These are phyloP conservation scores for Angomonas ambiguus DNA, from an alignment of 208 protist species.

Conservation along the genomic window DNA sequence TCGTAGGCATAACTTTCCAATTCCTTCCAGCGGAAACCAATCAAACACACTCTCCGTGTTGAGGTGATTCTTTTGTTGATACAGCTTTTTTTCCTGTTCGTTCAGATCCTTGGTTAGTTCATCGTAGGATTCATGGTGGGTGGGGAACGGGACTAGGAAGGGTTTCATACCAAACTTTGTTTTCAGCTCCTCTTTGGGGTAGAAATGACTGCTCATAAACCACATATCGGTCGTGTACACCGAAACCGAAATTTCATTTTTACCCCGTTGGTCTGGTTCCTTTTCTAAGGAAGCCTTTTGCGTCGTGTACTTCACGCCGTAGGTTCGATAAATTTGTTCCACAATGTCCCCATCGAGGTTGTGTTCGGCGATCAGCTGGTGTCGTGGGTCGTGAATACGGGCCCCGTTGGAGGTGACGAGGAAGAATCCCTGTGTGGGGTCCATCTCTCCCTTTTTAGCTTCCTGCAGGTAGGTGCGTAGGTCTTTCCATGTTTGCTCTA, in stretches of 20 bases:
- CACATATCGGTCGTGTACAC: constrained; percentile 49
- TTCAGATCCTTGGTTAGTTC: neutral
- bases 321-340: constrained; percentile 33
- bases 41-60: constrained; percentile 32
- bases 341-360: constrained; percentile 49
- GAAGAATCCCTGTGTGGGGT: constrained; percentile 31
- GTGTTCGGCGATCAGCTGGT: constrained; percentile 33
- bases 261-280: neutral
- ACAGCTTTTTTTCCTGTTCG: neutral
- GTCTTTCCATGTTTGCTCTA: constrained; percentile 14
- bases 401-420: constrained; percentile 66
- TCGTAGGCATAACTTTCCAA: constrained; percentile 70
- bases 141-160: constrained; percentile 30
- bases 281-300: no score
- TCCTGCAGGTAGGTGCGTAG: constrained; percentile 25
- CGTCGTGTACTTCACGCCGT: constrained; percentile 29
- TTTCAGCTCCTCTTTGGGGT: constrained; percentile 30
- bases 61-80: neutral
- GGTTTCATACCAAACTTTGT: constrained; percentile 60
- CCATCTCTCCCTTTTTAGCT: constrained; percentile 8
- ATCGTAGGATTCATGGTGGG: constrained; percentile 4
- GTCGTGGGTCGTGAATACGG: constrained; percentile 42
- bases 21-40: constrained; percentile 39
- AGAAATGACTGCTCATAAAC: constrained; percentile 34
- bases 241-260: constrained; percentile 22